Evolutionary conservation across 805 yeast species (phyloP).

Genomic region (Kazachstania viticola): DNA sequence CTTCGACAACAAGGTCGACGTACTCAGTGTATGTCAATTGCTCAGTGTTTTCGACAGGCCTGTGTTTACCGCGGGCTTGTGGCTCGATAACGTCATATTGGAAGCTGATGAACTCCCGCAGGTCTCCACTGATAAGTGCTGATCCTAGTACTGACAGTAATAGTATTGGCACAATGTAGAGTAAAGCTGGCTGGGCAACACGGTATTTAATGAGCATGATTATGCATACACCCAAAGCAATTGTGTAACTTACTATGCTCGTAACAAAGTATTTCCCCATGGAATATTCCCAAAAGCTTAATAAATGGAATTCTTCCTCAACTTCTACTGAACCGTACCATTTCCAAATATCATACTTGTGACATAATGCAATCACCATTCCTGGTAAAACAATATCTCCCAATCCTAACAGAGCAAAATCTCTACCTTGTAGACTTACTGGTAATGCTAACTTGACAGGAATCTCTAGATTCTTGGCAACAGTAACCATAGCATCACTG

Average conservation of each 20-base stretch:
- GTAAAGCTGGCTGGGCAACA: slow-evolving; percentile 55
- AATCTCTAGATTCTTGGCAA: slow-evolving; percentile 42
- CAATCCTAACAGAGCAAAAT: slow-evolving; percentile 38
- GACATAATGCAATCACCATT: slow-evolving; percentile 37
- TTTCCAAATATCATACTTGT: slow-evolving; percentile 40
- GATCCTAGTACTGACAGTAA: slow-evolving; percentile 24
- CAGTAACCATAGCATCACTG: slow-evolving; percentile 49
- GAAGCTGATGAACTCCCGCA: slow-evolving; percentile 31
- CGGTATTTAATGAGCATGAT: slow-evolving; percentile 29
- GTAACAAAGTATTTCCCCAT: slow-evolving; percentile 36
- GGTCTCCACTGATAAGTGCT: slow-evolving; percentile 34
- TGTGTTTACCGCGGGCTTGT: no score
- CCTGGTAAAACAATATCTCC: slow-evolving; percentile 63
- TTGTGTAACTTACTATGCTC: slow-evolving; percentile 36
- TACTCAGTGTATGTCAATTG: no score
- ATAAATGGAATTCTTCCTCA: slow-evolving; percentile 30
- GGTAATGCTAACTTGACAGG: slow-evolving; percentile 31
- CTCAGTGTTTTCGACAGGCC: no score
- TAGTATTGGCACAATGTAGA: slow-evolving; percentile 47
- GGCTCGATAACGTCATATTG: slow-evolving; percentile 15
- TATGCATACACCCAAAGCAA: slow-evolving; percentile 37
- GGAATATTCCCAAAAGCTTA: slow-evolving; percentile 20
- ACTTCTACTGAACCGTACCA: slow-evolving; percentile 27
- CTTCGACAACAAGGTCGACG: no score
- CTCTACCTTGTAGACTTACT: slow-evolving; percentile 7